phyloP scores from a whole-genome alignment of 1,139 yeast species.

The Komagataea norvegica region DNA sequence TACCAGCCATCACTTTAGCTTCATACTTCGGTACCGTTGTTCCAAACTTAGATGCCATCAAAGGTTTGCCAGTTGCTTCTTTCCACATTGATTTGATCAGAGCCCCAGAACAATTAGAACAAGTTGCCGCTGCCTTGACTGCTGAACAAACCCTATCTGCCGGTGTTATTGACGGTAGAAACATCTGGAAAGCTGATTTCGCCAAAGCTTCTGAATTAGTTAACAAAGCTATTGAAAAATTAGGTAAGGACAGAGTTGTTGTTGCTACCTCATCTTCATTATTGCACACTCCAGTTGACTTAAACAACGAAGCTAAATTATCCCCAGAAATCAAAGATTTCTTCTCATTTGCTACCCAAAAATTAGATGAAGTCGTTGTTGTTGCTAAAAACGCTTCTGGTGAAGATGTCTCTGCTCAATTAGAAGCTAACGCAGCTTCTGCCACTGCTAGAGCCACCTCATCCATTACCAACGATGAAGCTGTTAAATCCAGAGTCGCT shows the following conservation, averaged over 20 bases:
- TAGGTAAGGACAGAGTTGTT: slow-evolving; percentile 84
- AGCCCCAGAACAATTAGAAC: slow-evolving; percentile 93
- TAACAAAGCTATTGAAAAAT: slow-evolving; percentile 73
- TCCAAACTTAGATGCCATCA: slow-evolving; percentile 89
- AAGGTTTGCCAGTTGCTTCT: slow-evolving; percentile 88
- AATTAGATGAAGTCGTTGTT: slow-evolving; percentile 83
- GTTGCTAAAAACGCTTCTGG: slow-evolving; percentile 87
- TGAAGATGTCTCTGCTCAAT: slow-evolving; percentile 57
- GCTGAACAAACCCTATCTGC: slow-evolving; percentile 79
- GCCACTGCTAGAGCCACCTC: slow-evolving; percentile 85
- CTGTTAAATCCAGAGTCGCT: slow-evolving; percentile 85
- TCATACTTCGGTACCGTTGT: slow-evolving; percentile 97
- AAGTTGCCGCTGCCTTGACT: slow-evolving; percentile 61
- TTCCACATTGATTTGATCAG: slow-evolving; percentile 96
- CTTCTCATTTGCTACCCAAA: slow-evolving; percentile 98
- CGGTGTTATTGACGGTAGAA: slow-evolving; percentile 98
- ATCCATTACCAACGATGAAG: slow-evolving; percentile 82
- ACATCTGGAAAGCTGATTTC: slow-evolving; percentile 97
- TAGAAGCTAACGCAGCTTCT: slow-evolving; percentile 83
- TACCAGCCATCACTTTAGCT: slow-evolving; percentile 79
- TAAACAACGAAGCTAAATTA: slow-evolving; percentile 84
- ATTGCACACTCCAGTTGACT: slow-evolving; percentile 97
- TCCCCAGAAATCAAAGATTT: slow-evolving; percentile 90
- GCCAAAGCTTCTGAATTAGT: slow-evolving; percentile 79
- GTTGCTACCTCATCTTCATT: slow-evolving; percentile 96